Conservation (phyloP, 1,284 basidiomycete species). For the Trichosporon asahii region DNA sequence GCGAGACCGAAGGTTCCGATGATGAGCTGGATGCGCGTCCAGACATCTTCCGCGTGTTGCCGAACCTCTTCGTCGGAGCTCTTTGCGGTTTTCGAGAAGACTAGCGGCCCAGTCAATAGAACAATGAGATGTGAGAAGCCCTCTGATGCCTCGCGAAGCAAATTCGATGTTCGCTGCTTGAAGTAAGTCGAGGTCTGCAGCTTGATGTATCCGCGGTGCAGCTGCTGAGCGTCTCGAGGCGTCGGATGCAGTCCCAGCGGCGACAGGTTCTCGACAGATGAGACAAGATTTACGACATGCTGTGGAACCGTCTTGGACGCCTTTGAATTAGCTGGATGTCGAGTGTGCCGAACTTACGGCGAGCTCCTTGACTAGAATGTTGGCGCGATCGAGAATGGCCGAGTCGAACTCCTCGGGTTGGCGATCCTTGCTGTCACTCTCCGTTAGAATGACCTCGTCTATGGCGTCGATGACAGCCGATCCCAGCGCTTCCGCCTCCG, state of each 20-base stretch:
- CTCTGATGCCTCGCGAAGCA: constrained; percentile 94
- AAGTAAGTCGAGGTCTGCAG: constrained; percentile 58
- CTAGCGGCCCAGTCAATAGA: constrained; percentile 67
- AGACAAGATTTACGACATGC: constrained; percentile 31
- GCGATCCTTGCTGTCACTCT: constrained; percentile 6
- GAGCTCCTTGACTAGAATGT: constrained; percentile 14
- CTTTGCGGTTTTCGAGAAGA: constrained; percentile 20
- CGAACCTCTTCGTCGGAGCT: constrained; percentile 34
- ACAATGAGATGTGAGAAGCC: constrained; percentile 90
- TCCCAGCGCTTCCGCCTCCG: constrained; percentile 2
- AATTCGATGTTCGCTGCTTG: constrained; percentile 98
- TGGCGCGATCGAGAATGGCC: neutral
- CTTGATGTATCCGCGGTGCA: constrained; percentile 35
- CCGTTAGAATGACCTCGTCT: constrained; percentile 13
- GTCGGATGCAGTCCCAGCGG: constrained; percentile 35
- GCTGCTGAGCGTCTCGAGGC: constrained; percentile 27
- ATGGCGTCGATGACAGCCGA: constrained; percentile 18
- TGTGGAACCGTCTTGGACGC: constrained; percentile 21
- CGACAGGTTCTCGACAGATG: constrained; percentile 31
- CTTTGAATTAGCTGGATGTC: constrained; percentile 9
- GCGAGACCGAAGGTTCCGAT: constrained; percentile 96
- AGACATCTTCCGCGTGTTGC: constrained; percentile 68
- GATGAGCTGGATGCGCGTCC: constrained; percentile 79
- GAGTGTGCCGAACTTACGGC: constrained; percentile 13
- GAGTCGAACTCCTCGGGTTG: neutral